Percentiles rank a stretch among this genome's conserved stretches.
Conservation (phyloP, 805 yeast genomes). For the Cyberlindnera mississippiensis region DNA sequence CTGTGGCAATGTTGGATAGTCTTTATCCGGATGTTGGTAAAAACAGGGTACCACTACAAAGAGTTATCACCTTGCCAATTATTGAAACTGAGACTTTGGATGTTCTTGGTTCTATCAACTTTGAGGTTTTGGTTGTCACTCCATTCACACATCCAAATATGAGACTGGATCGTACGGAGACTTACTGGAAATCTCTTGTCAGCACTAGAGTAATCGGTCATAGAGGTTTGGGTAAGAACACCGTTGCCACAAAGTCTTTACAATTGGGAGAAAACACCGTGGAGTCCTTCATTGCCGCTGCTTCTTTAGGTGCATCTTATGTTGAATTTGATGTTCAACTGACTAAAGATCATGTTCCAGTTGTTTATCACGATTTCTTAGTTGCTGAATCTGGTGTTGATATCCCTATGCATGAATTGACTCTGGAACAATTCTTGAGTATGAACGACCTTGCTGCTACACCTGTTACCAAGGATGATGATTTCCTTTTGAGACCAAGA, state of each 20-base stretch:
- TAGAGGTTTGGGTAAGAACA: slow-evolving; percentile 90
- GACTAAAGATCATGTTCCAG: slow-evolving; percentile 88
- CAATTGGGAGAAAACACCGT: slow-evolving; percentile 95
- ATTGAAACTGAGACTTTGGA: slow-evolving; percentile 68
- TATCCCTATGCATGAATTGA: slow-evolving; percentile 90
- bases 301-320: slow-evolving; percentile 92
- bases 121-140: slow-evolving; percentile 67
- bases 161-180: slow-evolving; percentile 61
- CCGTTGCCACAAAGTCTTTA: slow-evolving; percentile 63
- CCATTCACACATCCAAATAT: slow-evolving; percentile 71
- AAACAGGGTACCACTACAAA: slow-evolving; percentile 62
- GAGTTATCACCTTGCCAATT: slow-evolving; percentile 67
- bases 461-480: slow-evolving; percentile 25
- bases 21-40: slow-evolving; percentile 65
- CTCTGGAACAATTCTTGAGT: slow-evolving; percentile 81
- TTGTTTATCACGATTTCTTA: slow-evolving; percentile 88
- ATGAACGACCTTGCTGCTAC: slow-evolving; percentile 33
- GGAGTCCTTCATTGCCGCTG: slow-evolving; percentile 93
- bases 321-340: slow-evolving; percentile 96
- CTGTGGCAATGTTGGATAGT: slow-evolving; percentile 65
- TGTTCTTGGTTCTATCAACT: slow-evolving; percentile 70
- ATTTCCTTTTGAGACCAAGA: slow-evolving; percentile 28
- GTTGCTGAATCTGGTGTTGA: slow-evolving; percentile 96
- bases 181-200: slow-evolving; percentile 88
- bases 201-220: slow-evolving; percentile 93